A percentile compares a stretch with the other conserved stretches of the same genome.
Conservation (phyloP, 2,329 filamentous ascomycete genomes). For the Chaetomium olivaceum region DNA sequence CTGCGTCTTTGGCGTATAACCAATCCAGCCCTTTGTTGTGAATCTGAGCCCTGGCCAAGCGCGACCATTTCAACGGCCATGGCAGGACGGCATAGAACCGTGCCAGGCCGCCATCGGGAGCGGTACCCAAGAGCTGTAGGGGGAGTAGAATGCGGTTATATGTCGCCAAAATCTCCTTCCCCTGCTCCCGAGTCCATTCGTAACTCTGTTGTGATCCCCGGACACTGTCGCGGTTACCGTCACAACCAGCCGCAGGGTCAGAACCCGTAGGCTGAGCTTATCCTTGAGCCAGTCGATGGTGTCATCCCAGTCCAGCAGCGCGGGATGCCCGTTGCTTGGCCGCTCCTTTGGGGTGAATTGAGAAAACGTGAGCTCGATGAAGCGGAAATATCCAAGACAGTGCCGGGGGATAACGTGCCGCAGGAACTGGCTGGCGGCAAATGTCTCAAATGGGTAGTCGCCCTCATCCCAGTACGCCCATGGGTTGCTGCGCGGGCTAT, state of each 20-base stretch:
- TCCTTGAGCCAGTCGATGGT: constrained; percentile 4
- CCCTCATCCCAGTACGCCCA: neutral
- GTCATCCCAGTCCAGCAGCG: constrained; percentile 8
- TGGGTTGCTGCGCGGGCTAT: neutral
- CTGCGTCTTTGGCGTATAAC: neutral
- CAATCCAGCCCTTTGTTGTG: neutral
- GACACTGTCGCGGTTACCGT: neutral
- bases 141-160: constrained; percentile 5
- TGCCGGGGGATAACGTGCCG: neutral
- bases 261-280: constrained; percentile 8
- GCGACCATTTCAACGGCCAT: constrained; percentile 5
- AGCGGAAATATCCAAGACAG: constrained; percentile 4
- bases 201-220: neutral
- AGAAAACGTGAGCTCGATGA: constrained; percentile 14
- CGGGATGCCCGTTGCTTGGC: constrained; percentile 6
- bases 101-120: neutral
- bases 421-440: constrained; percentile 13
- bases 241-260: constrained; percentile 10
- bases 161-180: neutral
- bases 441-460: constrained; percentile 3
- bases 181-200: neutral
- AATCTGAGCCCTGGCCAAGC: neutral
- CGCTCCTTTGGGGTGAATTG: neutral
- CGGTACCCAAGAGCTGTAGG: neutral
- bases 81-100: constrained; percentile 6